Evolutionary conservation across 352 stramenopile genomes (phyloP), one percentile per base, ranked within the genome.

Genomic region (Globisporangium spinosum): DNA sequence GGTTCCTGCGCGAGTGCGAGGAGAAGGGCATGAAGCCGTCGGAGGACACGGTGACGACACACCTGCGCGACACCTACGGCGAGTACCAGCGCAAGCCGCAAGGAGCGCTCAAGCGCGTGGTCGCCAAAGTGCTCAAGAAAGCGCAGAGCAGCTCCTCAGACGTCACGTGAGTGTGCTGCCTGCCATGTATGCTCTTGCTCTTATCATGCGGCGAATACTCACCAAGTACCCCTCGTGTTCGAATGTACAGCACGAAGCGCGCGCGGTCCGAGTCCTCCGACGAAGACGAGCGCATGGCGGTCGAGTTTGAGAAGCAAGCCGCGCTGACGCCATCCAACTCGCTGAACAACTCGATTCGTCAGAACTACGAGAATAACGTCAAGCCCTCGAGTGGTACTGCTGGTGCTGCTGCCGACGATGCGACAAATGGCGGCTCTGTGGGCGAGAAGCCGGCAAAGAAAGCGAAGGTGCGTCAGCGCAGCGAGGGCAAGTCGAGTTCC

Each of bases 21-120:
- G 80, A 92, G 60, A 75, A 77, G 12, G 81, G 82, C 51, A 70
- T 77, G 25, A 74, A 67, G 20, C 83, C 86, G 29, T 79, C 75
- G 2, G 86, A 96, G 54, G 73, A 85, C 17, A 89, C 82, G 0
- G 76, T 94, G 17, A 80, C 86, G 0, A 68, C 69, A 8, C 76
- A 95, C 29, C 70, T 97, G 55, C 72, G 78, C 22, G 80, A 91
- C 6, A 89, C 87, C 23, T 94, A 95, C 60, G 67, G 74, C n/a
- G 89, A 97, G 75, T 97, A 97, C 71, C 73, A 86, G 75, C 83
- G 89, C 67, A 97, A 97, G 64, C 87, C 89, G 9, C 67, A 89
- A 71, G 72, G 71, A 38, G 73, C 85, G 32, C 70, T 93, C 32
- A 86, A 86, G 53, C 87, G 83, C 47, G 75, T 91, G 40, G 83